phyloP scores from a whole-genome alignment of 495 filamentous ascomycete genomes.

The Trichoderma virens region DNA sequence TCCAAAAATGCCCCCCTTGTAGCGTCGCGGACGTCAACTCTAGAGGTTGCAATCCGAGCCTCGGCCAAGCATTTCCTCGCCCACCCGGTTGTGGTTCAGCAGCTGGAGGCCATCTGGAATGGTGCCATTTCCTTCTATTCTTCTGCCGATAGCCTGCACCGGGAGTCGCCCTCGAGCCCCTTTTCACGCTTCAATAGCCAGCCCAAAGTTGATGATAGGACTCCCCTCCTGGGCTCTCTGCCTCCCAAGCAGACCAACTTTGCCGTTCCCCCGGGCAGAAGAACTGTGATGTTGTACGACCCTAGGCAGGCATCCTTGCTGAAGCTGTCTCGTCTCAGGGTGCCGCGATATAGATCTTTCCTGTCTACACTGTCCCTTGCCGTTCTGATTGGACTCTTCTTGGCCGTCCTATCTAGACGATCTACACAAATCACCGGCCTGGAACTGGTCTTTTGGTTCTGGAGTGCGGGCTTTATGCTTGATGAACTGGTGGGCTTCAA shows the following conservation, averaged over 20 bases:
- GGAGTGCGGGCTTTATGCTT: constrained; percentile 96
- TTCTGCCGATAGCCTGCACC: constrained; percentile 72
- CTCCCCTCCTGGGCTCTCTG: constrained; percentile 36
- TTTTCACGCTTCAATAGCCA: background rate
- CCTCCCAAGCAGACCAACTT: constrained; percentile 28
- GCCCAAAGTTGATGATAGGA: constrained; percentile 29
- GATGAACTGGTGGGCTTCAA: constrained; percentile 89
- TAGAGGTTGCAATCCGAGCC: constrained; percentile 86
- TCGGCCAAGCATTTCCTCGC: constrained; percentile 83
- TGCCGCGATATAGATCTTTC: constrained; percentile 83
- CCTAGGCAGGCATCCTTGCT: constrained; percentile 81
- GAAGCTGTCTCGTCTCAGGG: constrained; percentile 80
- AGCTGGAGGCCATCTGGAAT: constrained; percentile 92
- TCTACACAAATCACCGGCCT: constrained; percentile 69
- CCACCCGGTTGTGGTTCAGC: constrained; percentile 82
- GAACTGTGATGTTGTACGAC: constrained; percentile 82
- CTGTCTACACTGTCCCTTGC: constrained; percentile 79
- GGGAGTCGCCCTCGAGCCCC: constrained; percentile 27
- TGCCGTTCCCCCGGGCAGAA: constrained; percentile 41
- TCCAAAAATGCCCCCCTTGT: constrained; percentile 28
- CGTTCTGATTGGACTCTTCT: constrained; percentile 71
- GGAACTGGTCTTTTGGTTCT: constrained; percentile 90
- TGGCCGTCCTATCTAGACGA: constrained; percentile 63
- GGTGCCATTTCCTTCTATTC: constrained; percentile 90
- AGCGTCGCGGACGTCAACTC: constrained; percentile 71